A percentile compares a stretch with the other conserved stretches of the same genome.
Conservation (phyloP, 2,329 filamentous ascomycete species). For the Thelonectria blattea region DNA sequence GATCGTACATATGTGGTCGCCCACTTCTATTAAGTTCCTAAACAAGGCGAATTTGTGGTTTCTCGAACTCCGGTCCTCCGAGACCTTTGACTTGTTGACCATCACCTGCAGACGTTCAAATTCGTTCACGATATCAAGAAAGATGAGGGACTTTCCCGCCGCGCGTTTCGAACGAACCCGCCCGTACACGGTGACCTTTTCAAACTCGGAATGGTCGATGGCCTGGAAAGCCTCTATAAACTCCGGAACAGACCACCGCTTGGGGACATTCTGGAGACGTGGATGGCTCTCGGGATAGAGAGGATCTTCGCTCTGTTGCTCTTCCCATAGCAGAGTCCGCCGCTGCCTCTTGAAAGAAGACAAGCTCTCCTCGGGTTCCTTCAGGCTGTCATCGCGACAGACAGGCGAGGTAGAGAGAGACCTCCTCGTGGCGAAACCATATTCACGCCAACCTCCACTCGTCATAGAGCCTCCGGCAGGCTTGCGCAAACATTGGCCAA, state of each 20-base stretch:
- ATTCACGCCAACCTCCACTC: slow-evolving; percentile 18
- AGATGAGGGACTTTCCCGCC: slow-evolving; percentile 79
- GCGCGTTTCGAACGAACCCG: slow-evolving; percentile 75
- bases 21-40: slow-evolving; percentile 72
- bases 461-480: slow-evolving; percentile 20
- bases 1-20: slow-evolving; percentile 81
- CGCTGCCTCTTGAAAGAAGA: slow-evolving; percentile 48
- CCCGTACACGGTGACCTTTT: slow-evolving; percentile 53
- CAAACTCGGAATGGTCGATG: slow-evolving; percentile 34
- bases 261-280: slow-evolving; percentile 39
- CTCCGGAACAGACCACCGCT: slow-evolving; percentile 43
- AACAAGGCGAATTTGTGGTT: slow-evolving; percentile 62
- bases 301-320: slow-evolving; percentile 43
- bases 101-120: slow-evolving; percentile 77
- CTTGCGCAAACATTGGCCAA: slow-evolving; percentile 21
- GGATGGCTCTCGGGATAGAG: slow-evolving; percentile 46
- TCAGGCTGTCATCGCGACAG: slow-evolving; percentile 15
- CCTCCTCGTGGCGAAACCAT: slow-evolving; percentile 22
- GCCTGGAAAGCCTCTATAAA: slow-evolving; percentile 42
- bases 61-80: slow-evolving; percentile 43
- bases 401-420: slow-evolving; percentile 31
- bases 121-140: slow-evolving; percentile 80
- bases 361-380: slow-evolving; percentile 31
- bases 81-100: slow-evolving; percentile 66
- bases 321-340: slow-evolving; percentile 40